Evolutionary conservation across 2,329 filamentous ascomycete genomes (phyloP), one percentile per base, ranked within the genome.

Genomic region (Phoma sp.): DNA sequence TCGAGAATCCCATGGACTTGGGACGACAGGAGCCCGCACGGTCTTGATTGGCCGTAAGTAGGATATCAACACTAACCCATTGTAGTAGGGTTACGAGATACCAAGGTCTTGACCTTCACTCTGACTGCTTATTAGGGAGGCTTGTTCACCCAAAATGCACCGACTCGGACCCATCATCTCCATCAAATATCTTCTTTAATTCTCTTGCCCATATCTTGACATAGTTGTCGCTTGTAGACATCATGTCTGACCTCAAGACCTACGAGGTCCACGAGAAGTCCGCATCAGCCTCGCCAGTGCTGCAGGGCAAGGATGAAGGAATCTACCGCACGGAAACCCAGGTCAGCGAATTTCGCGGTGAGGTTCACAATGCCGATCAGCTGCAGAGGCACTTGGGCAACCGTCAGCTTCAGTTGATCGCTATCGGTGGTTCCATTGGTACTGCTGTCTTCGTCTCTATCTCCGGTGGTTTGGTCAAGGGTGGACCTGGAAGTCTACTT

Each of bases 401-500:
- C 39, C 65, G 69, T 25, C 68, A 71, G 48, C 64, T 73, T 14
- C 69, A 73, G 51, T 56, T 66, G 42, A 71, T 73, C 33, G 69
- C 69, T 24, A 70, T 72, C 25, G 70, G 70, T 24, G 70, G 68
- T 23, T 65, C 62, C 4, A 71, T 71, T 37, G 68, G 68, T 22
- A 71, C 68, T 4, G 66, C 80, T 2, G 77, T 84, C 38, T 86
- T 85, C 70, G 80, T 86, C 65, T 82, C 78, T 54, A 87, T 87
- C 61, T 83, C 84, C 49, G 74, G 74, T 56, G 84, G 83, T 54
- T 68, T 82, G 7, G 65, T 70, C 50, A 70, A 71, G 43, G 79
- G 78, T 43, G 79, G 80, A 10, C 78, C 80, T 4, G 78, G 71
- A 37, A 81, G 76, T 53, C 74, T 87, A 39, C 78, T 88, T 57